Evolutionary conservation across 2,329 filamentous ascomycete genomes (phyloP), one percentile per base, ranked within the genome.

Genomic region (Aspergillus tubingensis): DNA sequence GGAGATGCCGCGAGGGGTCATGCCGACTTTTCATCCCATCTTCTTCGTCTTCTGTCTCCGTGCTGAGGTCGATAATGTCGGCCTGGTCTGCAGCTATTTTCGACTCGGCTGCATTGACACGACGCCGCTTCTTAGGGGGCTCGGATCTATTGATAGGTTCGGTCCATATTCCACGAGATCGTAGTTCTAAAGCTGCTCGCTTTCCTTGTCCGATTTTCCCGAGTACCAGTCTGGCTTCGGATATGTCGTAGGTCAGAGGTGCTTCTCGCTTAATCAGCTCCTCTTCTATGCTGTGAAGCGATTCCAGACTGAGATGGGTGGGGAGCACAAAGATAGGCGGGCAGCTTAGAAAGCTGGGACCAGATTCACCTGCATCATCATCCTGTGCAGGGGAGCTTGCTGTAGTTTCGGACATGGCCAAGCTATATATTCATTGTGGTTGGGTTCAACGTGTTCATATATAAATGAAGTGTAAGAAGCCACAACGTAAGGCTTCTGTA

Each of bases 151-250:
- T 19, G 27, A 69, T 56, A 53, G 81, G 75, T 54, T 82, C 73
- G 44, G 78, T 79, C 72, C 75, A 78, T 2, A 96, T 67, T 13
- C 86, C 88, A 49, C 86, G 83, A 6, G 85, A 83, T 56, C 91
- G 83, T 62, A 98, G 79, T 76, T 98, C 94, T 67, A 96, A 88
- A 50, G 85, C 81, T 0, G 91, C 91, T 17, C 94, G 84, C 68
- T 86, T 84, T 65, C 85, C 88, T 58, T 86, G 88, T 0, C 82
- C 82, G 36, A 96, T 83, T 65, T 88, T 91, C 2, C 90, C 92
- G 30, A 98, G 73, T 2, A 96, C 81, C 3, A 97, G 75, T 4
- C 85, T 81, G 0, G 92, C 92, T 74, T 94, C 89, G 13, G 81
- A 80, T 55, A 89, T 80, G 72, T 94, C 85, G 60, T 89, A 88